Evolutionary conservation across 208 protist genomes (phyloP).

Genomic region (Leishmania tarentolae): DNA sequence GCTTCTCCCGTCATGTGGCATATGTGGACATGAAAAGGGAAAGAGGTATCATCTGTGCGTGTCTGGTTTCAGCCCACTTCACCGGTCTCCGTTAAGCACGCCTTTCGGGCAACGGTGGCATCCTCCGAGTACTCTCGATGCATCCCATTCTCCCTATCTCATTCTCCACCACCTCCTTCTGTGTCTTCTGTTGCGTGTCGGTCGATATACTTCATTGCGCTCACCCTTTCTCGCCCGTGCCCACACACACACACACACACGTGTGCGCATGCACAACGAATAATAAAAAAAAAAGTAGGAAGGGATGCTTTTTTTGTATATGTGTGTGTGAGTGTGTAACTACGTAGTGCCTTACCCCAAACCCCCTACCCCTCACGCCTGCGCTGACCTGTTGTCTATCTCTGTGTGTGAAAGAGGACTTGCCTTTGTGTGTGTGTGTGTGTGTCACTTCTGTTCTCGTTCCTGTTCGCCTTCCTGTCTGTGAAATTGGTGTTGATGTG

Average conservation of each 20-base stretch:
- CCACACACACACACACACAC: background rate
- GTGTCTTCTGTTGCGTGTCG: background rate
- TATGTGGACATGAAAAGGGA: background rate
- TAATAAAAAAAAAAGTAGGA: slow-evolving; percentile 1
- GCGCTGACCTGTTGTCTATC: slow-evolving; percentile 1
- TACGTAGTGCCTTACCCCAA: background rate
- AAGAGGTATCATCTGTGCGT: background rate
- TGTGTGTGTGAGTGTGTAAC: background rate
- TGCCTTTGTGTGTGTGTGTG: slow-evolving; percentile 8
- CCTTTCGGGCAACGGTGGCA: background rate
- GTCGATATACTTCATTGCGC: background rate
- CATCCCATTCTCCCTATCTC: background rate
- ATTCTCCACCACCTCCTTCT: background rate
- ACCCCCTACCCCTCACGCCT: background rate
- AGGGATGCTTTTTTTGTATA: background rate
- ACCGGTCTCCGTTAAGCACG: background rate
- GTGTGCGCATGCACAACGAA: background rate
- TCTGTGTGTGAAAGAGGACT: no score
- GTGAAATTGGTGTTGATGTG: background rate
- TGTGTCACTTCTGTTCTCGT: slow-evolving; percentile 3
- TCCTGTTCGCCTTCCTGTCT: slow-evolving; percentile 4
- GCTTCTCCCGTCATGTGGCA: background rate
- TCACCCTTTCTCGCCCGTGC: background rate
- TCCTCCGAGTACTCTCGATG: background rate
- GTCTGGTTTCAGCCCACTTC: background rate